Conservation (phyloP, 768 basidiomycete species). For the Boletus rufocinnamomeus region DNA sequence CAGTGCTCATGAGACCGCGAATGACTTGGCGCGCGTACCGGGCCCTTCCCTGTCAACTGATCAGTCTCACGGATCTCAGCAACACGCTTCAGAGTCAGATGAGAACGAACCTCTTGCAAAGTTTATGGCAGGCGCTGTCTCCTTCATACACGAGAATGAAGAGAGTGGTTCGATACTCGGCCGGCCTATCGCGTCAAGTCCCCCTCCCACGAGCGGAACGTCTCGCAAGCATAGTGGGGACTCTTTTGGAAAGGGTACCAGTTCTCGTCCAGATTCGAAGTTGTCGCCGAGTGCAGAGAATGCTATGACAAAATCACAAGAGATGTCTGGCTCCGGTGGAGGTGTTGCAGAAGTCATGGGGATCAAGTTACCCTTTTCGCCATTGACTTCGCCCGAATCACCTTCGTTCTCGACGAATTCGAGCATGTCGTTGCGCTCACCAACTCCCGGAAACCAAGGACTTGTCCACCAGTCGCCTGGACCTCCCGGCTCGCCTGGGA, state of each 20-base stretch:
- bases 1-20: conserved; percentile 31
- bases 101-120: conserved; percentile 28
- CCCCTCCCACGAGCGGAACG: conserved; percentile 26
- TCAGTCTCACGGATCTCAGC: conserved; percentile 17
- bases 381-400: conserved; percentile 32
- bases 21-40: conserved; percentile 19
- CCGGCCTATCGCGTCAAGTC: conserved; percentile 27
- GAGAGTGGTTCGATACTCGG: conserved; percentile 20
- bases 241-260: conserved; percentile 30
- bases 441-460: conserved; percentile 19
- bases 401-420: conserved; percentile 36
- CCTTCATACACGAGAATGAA: conserved; percentile 24
- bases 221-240: conserved; percentile 39
- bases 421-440: conserved; percentile 26
- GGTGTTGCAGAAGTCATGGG: conserved; percentile 31
- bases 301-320: conserved; percentile 20
- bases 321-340: conserved; percentile 15
- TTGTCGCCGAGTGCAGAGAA: conserved; percentile 33
- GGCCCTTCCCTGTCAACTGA: conserved; percentile 22
- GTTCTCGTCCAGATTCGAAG: conserved; percentile 45
- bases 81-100: conserved; percentile 27
- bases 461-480: conserved; percentile 17
- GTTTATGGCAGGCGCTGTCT: conserved; percentile 16
- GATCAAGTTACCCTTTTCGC: conserved; percentile 35
- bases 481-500: conserved; percentile 18